phyloP scores from a whole-genome alignment of 331 rosid species.

The Malus hybrid region DNA sequence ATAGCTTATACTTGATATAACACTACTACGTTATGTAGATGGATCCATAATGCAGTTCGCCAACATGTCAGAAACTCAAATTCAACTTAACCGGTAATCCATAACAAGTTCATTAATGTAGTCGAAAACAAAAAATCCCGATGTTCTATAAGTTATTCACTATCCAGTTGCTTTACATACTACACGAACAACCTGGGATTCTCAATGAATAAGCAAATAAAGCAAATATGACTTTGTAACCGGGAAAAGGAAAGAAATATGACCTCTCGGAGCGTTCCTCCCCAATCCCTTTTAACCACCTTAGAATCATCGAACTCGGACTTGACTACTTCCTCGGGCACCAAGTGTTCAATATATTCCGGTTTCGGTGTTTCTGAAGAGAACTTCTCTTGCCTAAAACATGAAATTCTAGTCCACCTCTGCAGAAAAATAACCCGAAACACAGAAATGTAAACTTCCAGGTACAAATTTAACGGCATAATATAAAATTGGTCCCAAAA shows the following conservation, averaged over 20 bases:
- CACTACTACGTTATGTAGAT: neutral
- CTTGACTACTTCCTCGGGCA: conserved; percentile 46
- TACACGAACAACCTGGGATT: neutral
- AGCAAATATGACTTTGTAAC: neutral
- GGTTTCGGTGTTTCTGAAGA: conserved; percentile 52
- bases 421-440: conserved; percentile 25
- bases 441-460: neutral
- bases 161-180: neutral
- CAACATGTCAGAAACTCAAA: neutral
- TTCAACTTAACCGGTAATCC: neutral
- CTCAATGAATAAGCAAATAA: neutral
- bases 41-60: neutral
- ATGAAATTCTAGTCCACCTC: conserved; percentile 51
- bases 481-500: neutral
- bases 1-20: neutral
- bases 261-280: conserved; percentile 39
- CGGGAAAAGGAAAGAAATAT: conserved; percentile 2
- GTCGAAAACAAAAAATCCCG: neutral
- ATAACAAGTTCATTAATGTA: neutral
- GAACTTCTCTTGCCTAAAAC: conserved; percentile 62
- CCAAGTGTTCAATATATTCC: conserved; percentile 40
- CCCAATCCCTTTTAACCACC: conserved; percentile 33
- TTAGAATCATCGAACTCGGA: conserved; percentile 35
- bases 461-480: neutral
- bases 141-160: neutral